phyloP scores from a whole-genome alignment of 2,329 filamentous ascomycete species.

The Gnomoniopsis smithogilvyi region DNA sequence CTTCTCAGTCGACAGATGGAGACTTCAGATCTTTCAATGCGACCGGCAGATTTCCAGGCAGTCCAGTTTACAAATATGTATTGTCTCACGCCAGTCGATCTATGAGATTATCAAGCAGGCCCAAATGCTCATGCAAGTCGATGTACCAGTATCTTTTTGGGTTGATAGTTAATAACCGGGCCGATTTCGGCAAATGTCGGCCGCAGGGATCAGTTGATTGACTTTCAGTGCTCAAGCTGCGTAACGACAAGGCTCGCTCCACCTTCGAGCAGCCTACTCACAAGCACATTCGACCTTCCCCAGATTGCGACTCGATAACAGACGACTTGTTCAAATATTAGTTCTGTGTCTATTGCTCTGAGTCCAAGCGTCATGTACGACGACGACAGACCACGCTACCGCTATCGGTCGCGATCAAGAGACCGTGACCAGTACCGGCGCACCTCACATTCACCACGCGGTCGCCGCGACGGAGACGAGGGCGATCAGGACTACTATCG shows the following conservation, averaged over 20 bases:
- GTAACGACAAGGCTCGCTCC: neutral
- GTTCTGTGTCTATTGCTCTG: constrained; percentile 4
- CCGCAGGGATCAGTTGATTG: neutral
- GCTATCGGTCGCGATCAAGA: constrained; percentile 27
- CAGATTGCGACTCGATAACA: neutral
- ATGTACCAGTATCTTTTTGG: too few relatives aligned
- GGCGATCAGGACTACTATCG: constrained; percentile 38
- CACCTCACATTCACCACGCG: constrained; percentile 17
- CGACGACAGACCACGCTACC: constrained; percentile 32
- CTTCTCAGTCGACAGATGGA: too few relatives aligned
- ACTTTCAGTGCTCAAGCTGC: neutral
- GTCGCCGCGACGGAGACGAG: constrained; percentile 21
- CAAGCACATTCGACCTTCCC: neutral
- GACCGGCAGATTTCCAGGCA: too few relatives aligned
- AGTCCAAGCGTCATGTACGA: constrained; percentile 39
- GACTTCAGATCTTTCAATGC: too few relatives aligned
- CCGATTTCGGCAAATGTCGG: neutral
- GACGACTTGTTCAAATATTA: neutral
- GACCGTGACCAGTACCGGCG: constrained; percentile 25
- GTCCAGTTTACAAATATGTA: too few relatives aligned
- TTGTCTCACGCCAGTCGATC: too few relatives aligned
- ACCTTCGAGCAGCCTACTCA: neutral
- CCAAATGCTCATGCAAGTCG: too few relatives aligned
- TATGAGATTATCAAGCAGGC: too few relatives aligned
- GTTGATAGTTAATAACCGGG: neutral